Base-by-base conservation (phyloP, 2,329 filamentous ascomycete genomes). In the Pseudomassariella vexata region DNA sequence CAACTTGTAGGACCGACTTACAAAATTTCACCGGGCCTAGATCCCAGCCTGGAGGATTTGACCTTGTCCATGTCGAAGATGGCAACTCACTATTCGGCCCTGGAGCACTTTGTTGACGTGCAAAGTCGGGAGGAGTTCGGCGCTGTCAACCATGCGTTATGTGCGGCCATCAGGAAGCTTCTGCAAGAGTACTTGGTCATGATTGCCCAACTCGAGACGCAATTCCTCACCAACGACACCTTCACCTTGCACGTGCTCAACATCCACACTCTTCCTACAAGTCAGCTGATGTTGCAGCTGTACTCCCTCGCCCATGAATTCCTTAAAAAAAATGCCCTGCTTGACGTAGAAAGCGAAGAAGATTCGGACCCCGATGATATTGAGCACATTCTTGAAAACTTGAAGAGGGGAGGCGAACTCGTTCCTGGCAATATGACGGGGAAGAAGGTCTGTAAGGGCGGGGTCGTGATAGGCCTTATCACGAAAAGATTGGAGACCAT, bases 361-460 rank as follows among this genome's bases (percentile, higher is more conserved):
- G 79, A 85, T 24, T 76, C 82, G 23, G 83, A 86, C 41, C 82
- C 72, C 19, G 83, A 94, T 45, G 85, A 95, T 52, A 83, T 94
- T 39, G 90, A 96, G 44, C 87, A 94, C 47, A 94, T 98, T 38
- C 68, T 98, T 14, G 89, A 95, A 59, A 87, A 85, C 27, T 64
- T 98, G 21, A 78, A 84, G 44, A 87, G 95, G 50, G 89, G 88
- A 9, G 87, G 85, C 11, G 87, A 94, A 43, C 66, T 94, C 18
- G 72, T 82, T 10, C 79, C 83, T 1, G 84, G 83, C 4, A 82
- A 82, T 38, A 82, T 92, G 64, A 78, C 84, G 0, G 82, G 79
- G 26, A 94, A 94, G 60, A 95, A 89, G 55, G 82, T 94, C 19
- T 96, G 86, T 66, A 96, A 95, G 63, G 92, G 92, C n/a, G 92